Evolutionary conservation across 2,329 filamentous ascomycete genomes (phyloP).

Genomic region (Raffaelea arxii): DNA sequence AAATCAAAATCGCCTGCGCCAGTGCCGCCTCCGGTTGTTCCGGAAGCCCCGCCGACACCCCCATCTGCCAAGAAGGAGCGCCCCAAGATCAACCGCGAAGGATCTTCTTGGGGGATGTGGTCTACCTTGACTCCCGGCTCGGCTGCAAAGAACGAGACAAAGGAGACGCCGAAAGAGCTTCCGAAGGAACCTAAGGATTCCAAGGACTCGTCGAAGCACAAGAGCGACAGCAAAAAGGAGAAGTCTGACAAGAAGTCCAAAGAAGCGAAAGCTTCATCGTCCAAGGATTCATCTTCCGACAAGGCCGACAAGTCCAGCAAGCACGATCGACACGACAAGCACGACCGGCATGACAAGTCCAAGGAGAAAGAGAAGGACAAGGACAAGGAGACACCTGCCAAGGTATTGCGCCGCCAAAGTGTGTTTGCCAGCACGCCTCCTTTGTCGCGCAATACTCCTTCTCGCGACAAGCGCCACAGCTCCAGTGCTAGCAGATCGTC

Average conservation of each 20-base stretch:
- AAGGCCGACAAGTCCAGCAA: conserved; percentile 40
- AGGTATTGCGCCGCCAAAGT: conserved; percentile 49
- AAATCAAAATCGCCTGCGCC: conserved; percentile 11
- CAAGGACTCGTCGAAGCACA: conserved; percentile 53
- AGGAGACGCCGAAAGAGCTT: no score
- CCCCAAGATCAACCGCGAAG: conserved; percentile 62
- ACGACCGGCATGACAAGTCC: conserved; percentile 15
- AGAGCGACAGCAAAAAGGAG: conserved; percentile 55
- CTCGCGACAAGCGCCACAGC: conserved; percentile 51
- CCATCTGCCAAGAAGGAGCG: conserved; percentile 65
- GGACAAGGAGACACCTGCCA: conserved; percentile 34
- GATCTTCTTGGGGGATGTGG: conserved; percentile 69
- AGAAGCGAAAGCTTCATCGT: conserved; percentile 50
- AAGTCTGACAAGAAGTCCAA: conserved; percentile 35
- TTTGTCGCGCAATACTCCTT: conserved; percentile 59
- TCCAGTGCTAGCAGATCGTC: conserved; percentile 44
- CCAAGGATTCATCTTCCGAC: conserved; percentile 44
- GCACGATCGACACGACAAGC: conserved; percentile 28
- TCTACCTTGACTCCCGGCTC: conserved; percentile 38
- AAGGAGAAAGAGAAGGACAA: conserved; percentile 21
- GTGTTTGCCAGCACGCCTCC: conserved; percentile 61
- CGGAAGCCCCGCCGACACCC: conserved; percentile 34
- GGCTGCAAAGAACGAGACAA: no score
- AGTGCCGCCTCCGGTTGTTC: neutral
- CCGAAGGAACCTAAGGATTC: conserved; percentile 26